phyloP scores from a whole-genome alignment of 2,329 filamentous ascomycete species.

The Xenosphaeropsis pyriputrescens region DNA sequence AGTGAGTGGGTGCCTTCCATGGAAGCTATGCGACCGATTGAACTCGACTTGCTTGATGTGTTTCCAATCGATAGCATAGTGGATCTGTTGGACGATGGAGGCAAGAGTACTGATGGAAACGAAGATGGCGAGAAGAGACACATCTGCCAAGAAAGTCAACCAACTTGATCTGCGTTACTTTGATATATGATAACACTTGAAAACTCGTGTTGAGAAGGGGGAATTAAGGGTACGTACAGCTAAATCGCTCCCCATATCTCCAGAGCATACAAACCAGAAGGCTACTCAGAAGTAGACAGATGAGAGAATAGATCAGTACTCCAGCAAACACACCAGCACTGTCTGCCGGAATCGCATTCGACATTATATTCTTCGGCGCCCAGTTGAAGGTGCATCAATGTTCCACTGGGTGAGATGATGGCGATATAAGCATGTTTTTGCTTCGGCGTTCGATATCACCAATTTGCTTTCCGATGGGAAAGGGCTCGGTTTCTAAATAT shows the following conservation, averaged over 20 bases:
- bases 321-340: not conserved
- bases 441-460: no score
- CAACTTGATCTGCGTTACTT: not conserved
- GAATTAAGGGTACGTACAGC: constrained; percentile 9
- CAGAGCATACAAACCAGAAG: constrained; percentile 13
- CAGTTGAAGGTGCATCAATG: no score
- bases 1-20: constrained; percentile 24
- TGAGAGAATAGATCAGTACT: constrained; percentile 11
- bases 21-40: constrained; percentile 18
- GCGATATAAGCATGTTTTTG: no score
- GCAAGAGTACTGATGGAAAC: constrained; percentile 12
- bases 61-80: constrained; percentile 12
- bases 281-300: constrained; percentile 10
- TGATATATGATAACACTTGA: constrained; percentile 1
- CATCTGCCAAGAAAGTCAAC: constrained; percentile 11
- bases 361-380: no score
- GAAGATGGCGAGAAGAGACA: constrained; percentile 13
- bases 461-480: no score
- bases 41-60: constrained; percentile 18
- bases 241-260: constrained; percentile 16
- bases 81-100: constrained; percentile 16
- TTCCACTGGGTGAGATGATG: no score
- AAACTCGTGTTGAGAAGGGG: not conserved
- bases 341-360: constrained; percentile 1
- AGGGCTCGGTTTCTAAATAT: no score